Base-by-base conservation (phyloP, 1,284 basidiomycete species). In the Trichosporon sp. region DNA sequence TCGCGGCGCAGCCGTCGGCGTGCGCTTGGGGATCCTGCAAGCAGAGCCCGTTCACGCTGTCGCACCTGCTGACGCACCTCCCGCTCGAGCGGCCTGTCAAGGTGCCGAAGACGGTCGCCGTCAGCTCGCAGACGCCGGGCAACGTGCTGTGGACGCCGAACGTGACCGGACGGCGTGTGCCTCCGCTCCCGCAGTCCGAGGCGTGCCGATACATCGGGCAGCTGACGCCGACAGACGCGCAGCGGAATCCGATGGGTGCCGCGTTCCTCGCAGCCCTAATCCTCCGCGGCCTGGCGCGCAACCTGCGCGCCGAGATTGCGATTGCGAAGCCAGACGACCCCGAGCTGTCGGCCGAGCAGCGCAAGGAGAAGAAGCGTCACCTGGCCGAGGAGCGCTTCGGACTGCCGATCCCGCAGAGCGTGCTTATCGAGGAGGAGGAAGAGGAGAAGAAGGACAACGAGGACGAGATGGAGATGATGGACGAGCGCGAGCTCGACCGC, bases 341-440 rank as follows among this genome's bases (percentile, higher is more conserved):
- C 53, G 69, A 68, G 25, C 38, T 72, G 51, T 67, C 62, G 12
- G 69, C 70, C 38, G 70, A 72, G 53, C 74, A 74, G 35, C 71
- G 72, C 15, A 68, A 68, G 35, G 73, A 74, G 64, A 77, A 77
- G 74, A 78, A 77, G 71, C 76, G 75, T 62, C 75, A 79, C 58
- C 65, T 78, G 11, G 65, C 72, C 15, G 80, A 77, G 65, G 81
- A 83, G 62, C 71, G 79, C 34, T 82, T 80, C 68, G 82, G 82
- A 3, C 71, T 83, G 31, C 82, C 82, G 6, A 83, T 83, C 60
- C 81, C 81, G 3, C 78, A 78, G 2, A 72, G 64, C 21, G 76
- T 83, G 32, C 65, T 79, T 47, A 74, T 73, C 32, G 80, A 79
- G 62, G 78, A 80, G 44, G 78, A 79, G 53, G 78, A 80, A 68